phyloP scores from a whole-genome alignment of 345 rosid species.

The Linum tenue region DNA sequence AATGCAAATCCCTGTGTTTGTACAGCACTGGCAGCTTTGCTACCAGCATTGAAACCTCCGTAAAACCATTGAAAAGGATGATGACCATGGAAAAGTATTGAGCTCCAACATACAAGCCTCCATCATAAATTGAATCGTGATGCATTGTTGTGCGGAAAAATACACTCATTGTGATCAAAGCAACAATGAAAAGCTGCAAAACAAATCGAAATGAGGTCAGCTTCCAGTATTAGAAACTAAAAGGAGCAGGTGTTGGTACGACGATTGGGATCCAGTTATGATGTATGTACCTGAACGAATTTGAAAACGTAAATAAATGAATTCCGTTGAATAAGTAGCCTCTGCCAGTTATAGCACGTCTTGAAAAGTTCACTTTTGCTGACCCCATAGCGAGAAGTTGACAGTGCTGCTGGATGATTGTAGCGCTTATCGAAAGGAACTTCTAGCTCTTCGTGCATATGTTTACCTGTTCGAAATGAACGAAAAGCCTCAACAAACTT shows the following conservation, averaged over 20 bases:
- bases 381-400: conserved; percentile 61
- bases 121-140: conserved; percentile 73
- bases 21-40: conserved; percentile 92
- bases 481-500: conserved; percentile 79
- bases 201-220: too few relatives aligned
- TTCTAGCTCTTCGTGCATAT: conserved; percentile 43
- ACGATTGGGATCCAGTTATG: neutral
- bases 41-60: conserved; percentile 94
- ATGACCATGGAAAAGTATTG: conserved; percentile 94
- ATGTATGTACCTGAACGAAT: conserved; percentile 64
- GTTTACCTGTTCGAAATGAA: conserved; percentile 49
- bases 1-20: conserved; percentile 90
- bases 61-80: conserved; percentile 93
- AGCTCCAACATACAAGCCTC: conserved; percentile 77
- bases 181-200: conserved; percentile 85
- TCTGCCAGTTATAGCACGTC: conserved; percentile 74
- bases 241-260: neutral
- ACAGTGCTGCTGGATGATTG: conserved; percentile 90
- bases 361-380: conserved; percentile 64
- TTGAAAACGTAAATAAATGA: conserved; percentile 87
- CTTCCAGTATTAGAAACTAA: too few relatives aligned
- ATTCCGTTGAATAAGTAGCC: conserved; percentile 82
- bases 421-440: conserved; percentile 74
- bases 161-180: conserved; percentile 91
- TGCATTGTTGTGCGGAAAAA: conserved; percentile 82